These are phyloP conservation scores for Coffea eugenioides DNA, from an alignment of 257 asterid genomes.

Conservation along the genomic window DNA sequence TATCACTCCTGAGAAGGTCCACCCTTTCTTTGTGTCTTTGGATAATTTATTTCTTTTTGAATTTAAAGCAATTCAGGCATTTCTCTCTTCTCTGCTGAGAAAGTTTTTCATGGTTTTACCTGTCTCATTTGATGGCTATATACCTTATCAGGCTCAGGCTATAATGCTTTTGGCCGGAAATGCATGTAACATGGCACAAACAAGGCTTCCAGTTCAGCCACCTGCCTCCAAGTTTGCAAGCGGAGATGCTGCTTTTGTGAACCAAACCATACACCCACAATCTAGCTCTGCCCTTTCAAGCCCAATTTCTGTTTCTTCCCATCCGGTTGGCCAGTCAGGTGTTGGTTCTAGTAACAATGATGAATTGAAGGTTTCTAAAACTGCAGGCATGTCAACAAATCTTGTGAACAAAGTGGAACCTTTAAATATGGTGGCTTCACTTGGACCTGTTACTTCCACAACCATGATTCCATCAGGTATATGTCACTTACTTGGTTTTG, in stretches of 20 bases:
- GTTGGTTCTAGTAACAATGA: constrained; percentile 34
- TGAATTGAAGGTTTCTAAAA: constrained; percentile 34
- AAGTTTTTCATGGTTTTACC: neutral
- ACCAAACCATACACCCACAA: constrained; percentile 33
- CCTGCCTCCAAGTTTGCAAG: constrained; percentile 45
- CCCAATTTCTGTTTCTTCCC: constrained; percentile 64
- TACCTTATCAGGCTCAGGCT: constrained; percentile 68
- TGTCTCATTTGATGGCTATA: neutral
- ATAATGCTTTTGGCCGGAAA: constrained; percentile 73
- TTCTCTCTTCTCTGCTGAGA: neutral
- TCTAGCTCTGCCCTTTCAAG: constrained; percentile 49
- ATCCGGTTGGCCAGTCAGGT: constrained; percentile 44
- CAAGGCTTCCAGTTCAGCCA: constrained; percentile 38
- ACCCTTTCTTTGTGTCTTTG: neutral
- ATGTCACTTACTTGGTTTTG: neutral
- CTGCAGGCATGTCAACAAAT: constrained; percentile 29
- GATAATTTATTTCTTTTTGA: neutral
- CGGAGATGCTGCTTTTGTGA: constrained; percentile 36
- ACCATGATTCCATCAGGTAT: constrained; percentile 56
- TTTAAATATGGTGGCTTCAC: constrained; percentile 37
- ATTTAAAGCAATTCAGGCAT: neutral
- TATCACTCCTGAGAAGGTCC: constrained; percentile 80
- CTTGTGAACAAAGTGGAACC: constrained; percentile 41
- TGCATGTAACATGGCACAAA: constrained; percentile 36
- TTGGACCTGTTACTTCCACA: constrained; percentile 44